These are phyloP conservation scores for Austroboletus eburneus DNA, from an alignment of 768 basidiomycete species.

Conservation along the genomic window DNA sequence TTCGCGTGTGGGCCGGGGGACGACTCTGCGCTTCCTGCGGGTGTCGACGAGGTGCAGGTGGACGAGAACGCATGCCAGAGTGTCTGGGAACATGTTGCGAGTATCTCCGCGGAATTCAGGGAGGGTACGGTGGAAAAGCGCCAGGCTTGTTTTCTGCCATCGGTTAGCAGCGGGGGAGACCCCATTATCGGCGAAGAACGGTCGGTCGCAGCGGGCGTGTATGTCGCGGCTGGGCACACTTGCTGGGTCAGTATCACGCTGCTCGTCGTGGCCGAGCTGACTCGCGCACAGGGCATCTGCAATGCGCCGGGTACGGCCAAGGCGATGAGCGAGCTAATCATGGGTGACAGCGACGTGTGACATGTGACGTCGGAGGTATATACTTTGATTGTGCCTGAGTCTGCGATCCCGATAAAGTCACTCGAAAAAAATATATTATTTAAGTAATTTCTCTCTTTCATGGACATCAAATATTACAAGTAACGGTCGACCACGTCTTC, in stretches of 20 bases:
- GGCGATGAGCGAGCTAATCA: constrained; percentile 63
- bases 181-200: constrained; percentile 69
- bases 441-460: too few relatives aligned
- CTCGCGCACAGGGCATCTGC: constrained; percentile 56
- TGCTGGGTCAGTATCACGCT: constrained; percentile 60
- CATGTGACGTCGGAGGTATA: too few relatives aligned
- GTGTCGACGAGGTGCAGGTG: constrained; percentile 68
- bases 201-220: constrained; percentile 55
- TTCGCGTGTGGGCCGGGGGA: constrained; percentile 82
- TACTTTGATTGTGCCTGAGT: constrained; percentile 13
- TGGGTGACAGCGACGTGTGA: constrained; percentile 59
- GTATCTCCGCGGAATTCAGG: constrained; percentile 55
- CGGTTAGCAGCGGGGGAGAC: constrained; percentile 48
- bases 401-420: background rate
- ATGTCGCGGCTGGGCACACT: constrained; percentile 74
- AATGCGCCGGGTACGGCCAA: constrained; percentile 83
- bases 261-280: constrained; percentile 8
- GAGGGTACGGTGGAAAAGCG: constrained; percentile 48
- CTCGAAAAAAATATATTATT: too few relatives aligned
- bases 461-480: too few relatives aligned
- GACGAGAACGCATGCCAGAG: constrained; percentile 53
- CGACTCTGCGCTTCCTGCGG: constrained; percentile 59
- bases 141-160: constrained; percentile 80
- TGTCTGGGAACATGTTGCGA: constrained; percentile 52
- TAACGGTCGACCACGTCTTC: too few relatives aligned